Evolutionary conservation across 2,329 filamentous ascomycete genomes (phyloP), one percentile per base, ranked within the genome.

Genomic region (Huntiella decipiens): DNA sequence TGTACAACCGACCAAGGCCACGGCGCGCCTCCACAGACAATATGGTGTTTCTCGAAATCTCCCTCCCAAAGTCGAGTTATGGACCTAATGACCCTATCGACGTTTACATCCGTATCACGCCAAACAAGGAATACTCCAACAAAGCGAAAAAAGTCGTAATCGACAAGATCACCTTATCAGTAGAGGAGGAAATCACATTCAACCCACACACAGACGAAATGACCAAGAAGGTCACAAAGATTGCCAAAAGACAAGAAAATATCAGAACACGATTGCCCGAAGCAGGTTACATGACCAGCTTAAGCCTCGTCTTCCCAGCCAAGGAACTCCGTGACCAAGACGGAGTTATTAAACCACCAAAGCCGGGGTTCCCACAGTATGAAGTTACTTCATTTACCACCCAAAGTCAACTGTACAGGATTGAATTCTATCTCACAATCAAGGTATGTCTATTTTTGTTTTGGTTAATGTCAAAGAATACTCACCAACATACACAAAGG

Each of bases 161-260:
- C 56, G 80, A 87, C 57, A 91, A 91, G 57, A 91, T 98, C 54
- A 94, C 86, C 1, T 78, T 96, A 37, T 77, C 77, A 10, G 92
- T 98, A 54, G 91, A 96, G 57, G 91, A 98, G 62, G 88, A 96
- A 59, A 93, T 96, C 49, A 92, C 91, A n/a, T 98, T 83, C 63
- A 96, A 98, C 53, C 91, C 91, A 28, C 88, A 96, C 62, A 91
- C 91, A 42, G 91, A 96, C 57, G 91, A 96, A 58, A 86, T 87
- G 22, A 82, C 82, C 31, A 83, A 84, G 53, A 95, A 93, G 61
- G 68, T 85, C 53, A 95, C 93, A 61, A 82, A 79, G 47, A 66
- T 98, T 53, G 79, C 82, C 19, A 91, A 86, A 60, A 82, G 88
- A 54, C 79, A 79, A 1, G 84, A 95, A 56, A 66, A 69, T 1